These are phyloP conservation scores for Cunninghamia lanceolata DNA, from an alignment of 75 land plant species.

Conservation along the genomic window DNA sequence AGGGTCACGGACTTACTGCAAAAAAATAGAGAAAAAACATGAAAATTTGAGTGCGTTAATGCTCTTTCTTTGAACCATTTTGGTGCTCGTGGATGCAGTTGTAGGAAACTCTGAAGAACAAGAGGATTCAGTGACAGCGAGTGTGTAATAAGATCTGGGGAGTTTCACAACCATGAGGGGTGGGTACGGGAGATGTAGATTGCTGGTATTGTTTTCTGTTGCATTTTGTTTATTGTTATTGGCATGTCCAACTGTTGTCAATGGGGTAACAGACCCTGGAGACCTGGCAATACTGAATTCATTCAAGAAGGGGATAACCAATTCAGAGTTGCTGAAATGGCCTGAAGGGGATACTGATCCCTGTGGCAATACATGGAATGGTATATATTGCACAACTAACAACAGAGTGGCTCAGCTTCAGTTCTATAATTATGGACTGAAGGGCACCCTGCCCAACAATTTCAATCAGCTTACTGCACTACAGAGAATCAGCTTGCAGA, in stretches of 20 bases:
- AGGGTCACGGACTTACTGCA: neutral
- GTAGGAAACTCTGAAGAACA: neutral
- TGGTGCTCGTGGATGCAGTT: neutral
- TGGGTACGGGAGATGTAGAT: neutral
- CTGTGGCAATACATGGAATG: slow-evolving; percentile 55
- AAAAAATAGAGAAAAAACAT: neutral
- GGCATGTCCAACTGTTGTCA: neutral
- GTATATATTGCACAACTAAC: slow-evolving; percentile 27
- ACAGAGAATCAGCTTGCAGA: slow-evolving; percentile 57
- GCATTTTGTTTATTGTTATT: neutral
- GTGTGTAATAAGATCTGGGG: neutral
- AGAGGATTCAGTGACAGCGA: neutral
- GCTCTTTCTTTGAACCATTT: neutral
- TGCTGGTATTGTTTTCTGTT: neutral
- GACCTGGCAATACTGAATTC: slow-evolving; percentile 50
- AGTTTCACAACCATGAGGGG: neutral
- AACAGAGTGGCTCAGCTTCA: slow-evolving; percentile 60
- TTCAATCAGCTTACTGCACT: slow-evolving; percentile 64
- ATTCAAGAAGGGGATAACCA: slow-evolving; percentile 51
- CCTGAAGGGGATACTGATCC: slow-evolving; percentile 61
- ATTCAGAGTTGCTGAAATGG: slow-evolving; percentile 61
- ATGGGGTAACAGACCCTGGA: slow-evolving; percentile 42
- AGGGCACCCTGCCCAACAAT: slow-evolving; percentile 52
- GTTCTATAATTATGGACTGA: slow-evolving; percentile 40
- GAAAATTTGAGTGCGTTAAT: neutral